Evolutionary conservation across 345 rosid species (phyloP).

Genomic region (Aquilaria malaccensis): DNA sequence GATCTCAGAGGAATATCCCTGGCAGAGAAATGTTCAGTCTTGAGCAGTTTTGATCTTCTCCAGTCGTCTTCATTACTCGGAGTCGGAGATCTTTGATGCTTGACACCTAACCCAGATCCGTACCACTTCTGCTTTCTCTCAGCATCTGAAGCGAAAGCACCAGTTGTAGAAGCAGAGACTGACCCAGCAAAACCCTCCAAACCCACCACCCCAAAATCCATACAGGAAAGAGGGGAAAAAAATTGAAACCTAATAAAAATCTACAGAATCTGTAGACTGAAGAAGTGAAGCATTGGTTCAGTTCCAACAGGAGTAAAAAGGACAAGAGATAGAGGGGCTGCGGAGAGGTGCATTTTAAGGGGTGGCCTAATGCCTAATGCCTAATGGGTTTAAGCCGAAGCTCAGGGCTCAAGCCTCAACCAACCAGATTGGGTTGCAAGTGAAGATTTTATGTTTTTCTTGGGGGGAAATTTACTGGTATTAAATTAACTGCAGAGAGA

Average conservation of each 20-base stretch:
- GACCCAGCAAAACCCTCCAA: conserved; percentile 42
- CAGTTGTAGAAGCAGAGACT: conserved; percentile 13
- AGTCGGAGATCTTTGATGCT: conserved; percentile 41
- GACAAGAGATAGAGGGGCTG: conserved; percentile 9
- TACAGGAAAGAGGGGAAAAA: conserved; percentile 6
- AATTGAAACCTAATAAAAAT: neutral
- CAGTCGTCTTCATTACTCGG: conserved; percentile 31
- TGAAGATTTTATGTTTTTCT: conserved; percentile 9
- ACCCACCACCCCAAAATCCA: conserved; percentile 53
- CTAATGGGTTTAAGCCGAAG: conserved; percentile 2
- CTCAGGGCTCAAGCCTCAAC: conserved; percentile 14
- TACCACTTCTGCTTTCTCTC: conserved; percentile 39
- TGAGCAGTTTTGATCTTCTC: conserved; percentile 45
- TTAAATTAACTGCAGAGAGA: conserved; percentile 29
- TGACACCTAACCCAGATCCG: conserved; percentile 51
- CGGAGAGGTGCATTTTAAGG: conserved; percentile 12
- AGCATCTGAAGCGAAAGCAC: conserved; percentile 43
- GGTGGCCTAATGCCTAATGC: neutral
- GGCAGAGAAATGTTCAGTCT: conserved; percentile 25
- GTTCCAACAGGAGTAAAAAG: neutral
- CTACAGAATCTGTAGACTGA: conserved; percentile 15
- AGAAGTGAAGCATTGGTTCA: conserved; percentile 13
- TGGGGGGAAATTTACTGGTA: conserved; percentile 3
- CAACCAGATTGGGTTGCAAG: conserved; percentile 16
- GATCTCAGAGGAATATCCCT: conserved; percentile 30